Percentiles rank a stretch among this genome's conserved stretches.
Evolutionary conservation across 73 alveolate species (phyloP).

Genomic region (Symbiodinium pilosum): DNA sequence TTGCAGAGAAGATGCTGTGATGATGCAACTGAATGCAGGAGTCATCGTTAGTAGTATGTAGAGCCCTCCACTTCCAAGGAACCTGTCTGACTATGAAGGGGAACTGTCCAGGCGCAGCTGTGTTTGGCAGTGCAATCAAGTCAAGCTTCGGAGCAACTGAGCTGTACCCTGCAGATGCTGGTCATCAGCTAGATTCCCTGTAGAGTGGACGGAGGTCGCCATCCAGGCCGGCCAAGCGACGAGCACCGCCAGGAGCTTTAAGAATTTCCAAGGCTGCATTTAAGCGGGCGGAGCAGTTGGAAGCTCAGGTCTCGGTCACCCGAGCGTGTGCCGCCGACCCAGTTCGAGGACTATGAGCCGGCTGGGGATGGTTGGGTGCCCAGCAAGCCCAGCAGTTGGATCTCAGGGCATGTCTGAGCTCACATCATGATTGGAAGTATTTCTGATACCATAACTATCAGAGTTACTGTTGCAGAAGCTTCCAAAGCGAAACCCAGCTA

Average conservation of each 20-base stretch:
- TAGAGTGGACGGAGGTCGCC: conserved; percentile 6
- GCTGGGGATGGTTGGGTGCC: conserved; percentile 53
- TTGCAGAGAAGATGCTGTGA: neutral
- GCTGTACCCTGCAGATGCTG: neutral
- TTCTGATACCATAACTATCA: too few relatives aligned
- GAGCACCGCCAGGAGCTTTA: conserved; percentile 26
- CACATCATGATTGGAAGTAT: too few relatives aligned
- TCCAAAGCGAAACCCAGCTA: too few relatives aligned
- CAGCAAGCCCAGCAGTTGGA: too few relatives aligned
- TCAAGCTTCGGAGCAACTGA: neutral
- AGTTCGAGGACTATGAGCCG: conserved; percentile 93
- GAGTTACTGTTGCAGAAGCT: too few relatives aligned
- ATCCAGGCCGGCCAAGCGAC: conserved; percentile 54
- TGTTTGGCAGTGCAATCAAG: too few relatives aligned
- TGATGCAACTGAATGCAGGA: too few relatives aligned
- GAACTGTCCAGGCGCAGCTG: conserved; percentile 73
- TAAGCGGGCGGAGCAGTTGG: neutral
- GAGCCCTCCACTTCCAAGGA: neutral
- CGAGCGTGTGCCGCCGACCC: conserved; percentile 95
- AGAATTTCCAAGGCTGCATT: neutral
- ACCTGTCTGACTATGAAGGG: conserved; percentile 83
- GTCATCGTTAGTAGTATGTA: conserved; percentile 11
- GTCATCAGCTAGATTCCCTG: neutral
- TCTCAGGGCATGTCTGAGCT: too few relatives aligned
- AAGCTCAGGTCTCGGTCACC: conserved; percentile 69